Conservation (phyloP, 495 filamentous ascomycete species). For the Penicillium longicatenatum region DNA sequence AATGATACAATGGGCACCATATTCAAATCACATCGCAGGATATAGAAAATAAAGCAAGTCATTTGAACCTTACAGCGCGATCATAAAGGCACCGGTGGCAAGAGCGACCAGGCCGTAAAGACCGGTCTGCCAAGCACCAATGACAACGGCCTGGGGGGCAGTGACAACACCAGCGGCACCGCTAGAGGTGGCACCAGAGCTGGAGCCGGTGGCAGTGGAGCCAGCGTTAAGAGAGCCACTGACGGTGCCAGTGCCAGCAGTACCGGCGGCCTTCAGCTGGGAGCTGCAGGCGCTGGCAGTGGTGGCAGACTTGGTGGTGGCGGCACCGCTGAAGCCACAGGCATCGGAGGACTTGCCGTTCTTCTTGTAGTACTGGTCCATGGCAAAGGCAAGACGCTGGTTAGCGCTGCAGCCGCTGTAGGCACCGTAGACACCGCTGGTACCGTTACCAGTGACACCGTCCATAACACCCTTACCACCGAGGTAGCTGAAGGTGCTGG, state of each 20-base stretch:
- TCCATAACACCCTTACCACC: constrained; percentile 65
- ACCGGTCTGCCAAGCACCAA: constrained; percentile 67
- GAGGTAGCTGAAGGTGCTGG: constrained; percentile 70
- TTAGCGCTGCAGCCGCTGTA: constrained; percentile 84
- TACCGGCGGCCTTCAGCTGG: constrained; percentile 59
- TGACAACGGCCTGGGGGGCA: constrained; percentile 55
- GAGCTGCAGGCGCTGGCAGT: constrained; percentile 52
- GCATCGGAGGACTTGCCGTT: constrained; percentile 42
- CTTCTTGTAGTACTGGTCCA: constrained; percentile 78
- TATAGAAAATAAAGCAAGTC: constrained; percentile 6
- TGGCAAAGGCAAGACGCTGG: constrained; percentile 79
- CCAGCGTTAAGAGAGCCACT: constrained; percentile 37
- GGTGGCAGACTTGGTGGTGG: constrained; percentile 46
- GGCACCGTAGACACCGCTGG: constrained; percentile 76
- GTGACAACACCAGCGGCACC: constrained; percentile 43
- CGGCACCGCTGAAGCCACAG: constrained; percentile 78
- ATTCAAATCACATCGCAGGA: constrained; percentile 7
- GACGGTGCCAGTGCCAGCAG: constrained; percentile 66
- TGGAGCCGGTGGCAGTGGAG: constrained; percentile 44
- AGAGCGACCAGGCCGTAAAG: constrained; percentile 68
- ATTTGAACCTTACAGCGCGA: constrained; percentile 61
- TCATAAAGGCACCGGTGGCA: constrained; percentile 71
- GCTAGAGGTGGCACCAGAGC: constrained; percentile 44
- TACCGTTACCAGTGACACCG: constrained; percentile 70
- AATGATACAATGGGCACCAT: constrained; percentile 11